A percentile compares a stretch with the other conserved stretches of the same genome.
These are phyloP conservation scores for Saccharomyces hybrid DNA, from an alignment of 1,139 yeast genomes.

Conservation along the genomic window DNA sequence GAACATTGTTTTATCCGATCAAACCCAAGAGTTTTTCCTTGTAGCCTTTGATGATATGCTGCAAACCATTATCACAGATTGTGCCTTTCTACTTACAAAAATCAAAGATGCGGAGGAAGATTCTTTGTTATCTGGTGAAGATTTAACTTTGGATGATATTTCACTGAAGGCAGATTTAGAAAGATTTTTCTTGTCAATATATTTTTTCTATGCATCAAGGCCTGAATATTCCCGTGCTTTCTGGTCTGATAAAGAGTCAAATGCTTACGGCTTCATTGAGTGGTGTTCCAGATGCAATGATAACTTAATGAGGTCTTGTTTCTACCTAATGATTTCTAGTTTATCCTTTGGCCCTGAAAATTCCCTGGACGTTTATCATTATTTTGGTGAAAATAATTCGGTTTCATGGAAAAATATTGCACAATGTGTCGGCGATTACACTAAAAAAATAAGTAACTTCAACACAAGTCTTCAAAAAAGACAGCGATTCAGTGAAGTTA, in stretches of 20 bases:
- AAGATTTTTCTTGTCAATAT: conserved; percentile 72
- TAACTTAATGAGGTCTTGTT: conserved; percentile 76
- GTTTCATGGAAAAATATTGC: conserved; percentile 55
- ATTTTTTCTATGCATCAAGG: conserved; percentile 59
- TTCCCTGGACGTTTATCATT: conserved; percentile 42
- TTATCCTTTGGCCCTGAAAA: conserved; percentile 55
- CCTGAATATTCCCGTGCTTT: conserved; percentile 53
- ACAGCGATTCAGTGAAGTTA: conserved; percentile 29
- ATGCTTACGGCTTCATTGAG: conserved; percentile 64
- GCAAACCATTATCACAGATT: conserved; percentile 55
- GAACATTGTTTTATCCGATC: conserved; percentile 19
- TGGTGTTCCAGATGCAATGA: conserved; percentile 89
- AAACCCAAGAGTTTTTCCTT: conserved; percentile 20
- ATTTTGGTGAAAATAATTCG: conserved; percentile 34
- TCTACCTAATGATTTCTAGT: conserved; percentile 70
- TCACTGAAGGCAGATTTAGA: conserved; percentile 79
- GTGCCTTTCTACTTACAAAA: conserved; percentile 73
- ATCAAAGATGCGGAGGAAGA: conserved; percentile 87
- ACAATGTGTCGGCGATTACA: conserved; percentile 50
- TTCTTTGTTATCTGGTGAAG: conserved; percentile 50
- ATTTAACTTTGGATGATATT: conserved; percentile 42
- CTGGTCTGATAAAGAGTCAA: conserved; percentile 64
- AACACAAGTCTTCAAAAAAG: conserved; percentile 24
- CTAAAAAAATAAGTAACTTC: conserved; percentile 39
- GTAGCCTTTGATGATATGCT: conserved; percentile 47